These are phyloP conservation scores for Pythium guiyangense DNA, from an alignment of 352 stramenopile species.

Conservation along the genomic window DNA sequence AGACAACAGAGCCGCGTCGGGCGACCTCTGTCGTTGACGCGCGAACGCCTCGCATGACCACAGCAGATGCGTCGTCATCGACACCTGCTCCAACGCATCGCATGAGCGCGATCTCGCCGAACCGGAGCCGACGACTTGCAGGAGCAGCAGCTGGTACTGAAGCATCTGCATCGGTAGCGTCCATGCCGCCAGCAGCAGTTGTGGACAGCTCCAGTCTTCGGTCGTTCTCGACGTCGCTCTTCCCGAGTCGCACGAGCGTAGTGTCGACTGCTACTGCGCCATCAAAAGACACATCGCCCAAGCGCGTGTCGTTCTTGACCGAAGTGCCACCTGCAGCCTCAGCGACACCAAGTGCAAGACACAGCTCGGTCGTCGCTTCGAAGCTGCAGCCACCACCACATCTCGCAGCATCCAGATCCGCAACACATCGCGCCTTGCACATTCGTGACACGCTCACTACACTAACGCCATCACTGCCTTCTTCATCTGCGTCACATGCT, in stretches of 20 bases:
- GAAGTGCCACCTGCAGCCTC: background rate
- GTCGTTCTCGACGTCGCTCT: background rate
- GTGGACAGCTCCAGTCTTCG: background rate
- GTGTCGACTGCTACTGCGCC: background rate
- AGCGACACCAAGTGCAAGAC: background rate
- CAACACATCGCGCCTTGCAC: background rate
- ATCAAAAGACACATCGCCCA: background rate
- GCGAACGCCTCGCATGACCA: background rate
- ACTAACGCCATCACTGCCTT: too few species aligned
- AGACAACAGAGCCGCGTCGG: background rate
- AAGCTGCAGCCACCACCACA: background rate
- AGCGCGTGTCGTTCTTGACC: slow-evolving; percentile 2
- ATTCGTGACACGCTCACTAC: too few species aligned
- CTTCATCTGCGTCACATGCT: background rate
- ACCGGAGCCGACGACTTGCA: slow-evolving; percentile 2
- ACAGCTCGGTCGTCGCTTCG: background rate
- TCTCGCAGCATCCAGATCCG: background rate
- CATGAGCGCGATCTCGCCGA: background rate
- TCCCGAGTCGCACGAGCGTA: background rate
- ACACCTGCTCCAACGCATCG: background rate
- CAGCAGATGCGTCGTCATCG: background rate
- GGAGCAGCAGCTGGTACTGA: background rate
- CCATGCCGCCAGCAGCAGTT: background rate
- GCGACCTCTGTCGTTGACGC: background rate
- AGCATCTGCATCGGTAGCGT: background rate